Percentiles rank a stretch among this genome's conserved stretches.
Conservation (phyloP, 495 filamentous ascomycete species). For the Podospora comata region DNA sequence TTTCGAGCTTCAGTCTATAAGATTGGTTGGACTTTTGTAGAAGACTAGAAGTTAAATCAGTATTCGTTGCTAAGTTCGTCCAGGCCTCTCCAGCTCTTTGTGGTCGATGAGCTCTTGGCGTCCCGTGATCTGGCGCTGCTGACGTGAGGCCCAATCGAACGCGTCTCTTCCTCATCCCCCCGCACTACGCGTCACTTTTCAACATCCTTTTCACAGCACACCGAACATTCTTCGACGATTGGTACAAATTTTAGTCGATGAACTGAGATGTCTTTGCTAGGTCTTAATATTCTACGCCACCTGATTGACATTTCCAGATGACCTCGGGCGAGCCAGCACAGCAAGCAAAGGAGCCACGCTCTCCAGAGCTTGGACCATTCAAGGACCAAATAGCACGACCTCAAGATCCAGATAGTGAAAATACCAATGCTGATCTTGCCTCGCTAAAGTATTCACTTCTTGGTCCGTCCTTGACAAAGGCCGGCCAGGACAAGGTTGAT, state of each 20-base stretch:
- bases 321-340: constrained; percentile 10
- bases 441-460: constrained; percentile 65
- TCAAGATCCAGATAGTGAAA: neutral
- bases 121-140: constrained; percentile 26
- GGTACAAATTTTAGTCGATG: neutral
- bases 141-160: constrained; percentile 15
- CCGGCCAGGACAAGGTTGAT: constrained; percentile 90
- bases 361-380: neutral
- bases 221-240: neutral
- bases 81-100: neutral
- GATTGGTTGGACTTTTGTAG: too few relatives aligned
- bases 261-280: neutral
- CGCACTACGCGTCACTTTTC: neutral
- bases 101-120: neutral
- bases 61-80: neutral
- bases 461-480: constrained; percentile 92
- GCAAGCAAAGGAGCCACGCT: neutral
- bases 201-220: neutral
- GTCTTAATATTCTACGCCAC: neutral
- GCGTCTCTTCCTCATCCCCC: constrained; percentile 6
- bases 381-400: neutral
- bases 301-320: constrained; percentile 17
- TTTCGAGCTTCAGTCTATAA: too few relatives aligned
- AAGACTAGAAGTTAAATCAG: neutral
- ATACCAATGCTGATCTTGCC: constrained; percentile 31